Evolutionary conservation across 345 rosid genomes (phyloP), one percentile per base, ranked within the genome.

Genomic region (Mangifera indica): DNA sequence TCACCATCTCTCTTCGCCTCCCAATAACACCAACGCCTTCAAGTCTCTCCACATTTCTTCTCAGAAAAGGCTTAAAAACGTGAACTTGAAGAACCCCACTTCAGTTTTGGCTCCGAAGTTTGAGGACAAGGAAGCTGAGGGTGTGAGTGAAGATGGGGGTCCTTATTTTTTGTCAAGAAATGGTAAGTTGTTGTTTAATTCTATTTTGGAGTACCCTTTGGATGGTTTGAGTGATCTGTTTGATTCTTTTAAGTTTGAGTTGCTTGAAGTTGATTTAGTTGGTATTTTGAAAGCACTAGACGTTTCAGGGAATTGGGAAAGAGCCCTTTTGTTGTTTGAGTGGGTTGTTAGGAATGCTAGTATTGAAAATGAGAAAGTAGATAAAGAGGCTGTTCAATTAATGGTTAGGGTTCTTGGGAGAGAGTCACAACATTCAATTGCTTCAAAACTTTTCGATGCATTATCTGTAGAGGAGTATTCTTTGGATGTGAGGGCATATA

Each of bases 401-500:
- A 76, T 89, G 66, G 91, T 81, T 60, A 86, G 88, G 66, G 87
- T 91, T 76, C 79, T 93, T 32, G 97, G 96, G 59, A 89, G 91
- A 78, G 93, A 93, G 45, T 87, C 93, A 2, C 97, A 88, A 37
- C 84, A 86, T 82, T 75, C 84, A 3, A 60, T 84, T 79, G 97
- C 91, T 37, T 81, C 88, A 54, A 89, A 84, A 79, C 76, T 93
- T 80, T 87, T 91, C 60, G 98, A 88, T 74, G 40, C 32, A 72
- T 83, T 93, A 81, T 87, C 87, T 21, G 71, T 91, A 5, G 82
- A 86, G 48, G 87, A 87, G 0, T 87, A 86, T 68, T 61, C 60
- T 2, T 83, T 91, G 0, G 97, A 91, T 83, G 86, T 91, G 44
- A 88, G 93, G 58, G 93, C 97, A 8, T 89, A 81, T 64, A 93